Percentiles rank a stretch among this genome's conserved stretches.
phyloP scores from a whole-genome alignment of 306 rosid genomes.

The Cucumis melo region DNA sequence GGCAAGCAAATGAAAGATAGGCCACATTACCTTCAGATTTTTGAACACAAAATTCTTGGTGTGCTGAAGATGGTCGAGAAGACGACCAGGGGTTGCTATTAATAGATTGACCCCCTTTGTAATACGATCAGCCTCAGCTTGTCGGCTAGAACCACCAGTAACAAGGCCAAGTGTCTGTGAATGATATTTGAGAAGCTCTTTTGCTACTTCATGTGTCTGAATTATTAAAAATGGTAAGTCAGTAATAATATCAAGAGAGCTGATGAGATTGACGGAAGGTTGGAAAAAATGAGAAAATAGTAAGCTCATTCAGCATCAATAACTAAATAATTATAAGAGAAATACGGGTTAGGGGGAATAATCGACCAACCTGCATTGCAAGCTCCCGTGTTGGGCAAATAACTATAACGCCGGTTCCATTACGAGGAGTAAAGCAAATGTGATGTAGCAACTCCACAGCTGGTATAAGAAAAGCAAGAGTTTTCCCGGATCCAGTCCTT shows the following conservation, averaged over 20 bases:
- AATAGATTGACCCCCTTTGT: slow-evolving; percentile 72
- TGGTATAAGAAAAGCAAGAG: slow-evolving; percentile 84
- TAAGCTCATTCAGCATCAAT: not conserved
- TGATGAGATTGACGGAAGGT: not conserved
- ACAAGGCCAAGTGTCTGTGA: slow-evolving; percentile 79
- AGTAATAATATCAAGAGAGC: not conserved
- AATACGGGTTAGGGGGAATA: not conserved
- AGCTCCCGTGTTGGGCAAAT: slow-evolving; percentile 96
- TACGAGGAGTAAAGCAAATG: slow-evolving; percentile 43
- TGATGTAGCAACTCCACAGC: slow-evolving; percentile 65
- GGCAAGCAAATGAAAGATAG: not conserved
- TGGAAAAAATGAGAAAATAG: not conserved
- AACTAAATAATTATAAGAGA: not conserved
- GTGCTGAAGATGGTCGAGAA: slow-evolving; percentile 83
- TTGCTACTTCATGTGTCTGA: slow-evolving; percentile 88
- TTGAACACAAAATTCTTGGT: slow-evolving; percentile 69
- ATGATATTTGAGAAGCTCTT: slow-evolving; percentile 78
- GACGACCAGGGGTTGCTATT: slow-evolving; percentile 95
- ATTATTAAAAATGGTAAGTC: slow-evolving; percentile 7
- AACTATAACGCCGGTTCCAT: slow-evolving; percentile 70
- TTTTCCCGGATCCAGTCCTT: slow-evolving; percentile 93
- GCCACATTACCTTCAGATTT: slow-evolving; percentile 48
- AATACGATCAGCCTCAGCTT: slow-evolving; percentile 78
- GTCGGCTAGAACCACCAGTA: slow-evolving; percentile 79
- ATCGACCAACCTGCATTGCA: slow-evolving; percentile 66